These are phyloP conservation scores for Fusarium chuoi DNA, from an alignment of 2,329 filamentous ascomycete genomes.

Conservation along the genomic window DNA sequence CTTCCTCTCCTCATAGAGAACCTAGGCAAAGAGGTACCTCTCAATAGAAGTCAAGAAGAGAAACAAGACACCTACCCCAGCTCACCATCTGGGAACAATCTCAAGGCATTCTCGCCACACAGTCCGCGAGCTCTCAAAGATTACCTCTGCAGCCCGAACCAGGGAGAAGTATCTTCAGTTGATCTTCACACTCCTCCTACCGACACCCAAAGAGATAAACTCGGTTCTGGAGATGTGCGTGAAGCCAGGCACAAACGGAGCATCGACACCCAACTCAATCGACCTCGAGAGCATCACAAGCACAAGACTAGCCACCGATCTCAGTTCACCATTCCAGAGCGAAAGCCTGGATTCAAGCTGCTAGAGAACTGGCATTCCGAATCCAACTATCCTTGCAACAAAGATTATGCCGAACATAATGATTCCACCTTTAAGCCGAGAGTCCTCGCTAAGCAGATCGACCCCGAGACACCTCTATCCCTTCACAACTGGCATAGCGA, in stretches of 20 bases:
- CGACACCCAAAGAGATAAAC: neutral
- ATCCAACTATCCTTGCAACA: slow-evolving; percentile 21
- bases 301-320: neutral
- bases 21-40: neutral
- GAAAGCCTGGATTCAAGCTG: slow-evolving; percentile 4
- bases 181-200: slow-evolving; percentile 28
- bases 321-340: slow-evolving; percentile 8
- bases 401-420: slow-evolving; percentile 11
- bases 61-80: neutral
- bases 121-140: neutral
- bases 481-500: neutral
- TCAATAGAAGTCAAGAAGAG: neutral
- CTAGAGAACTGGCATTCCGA: neutral
- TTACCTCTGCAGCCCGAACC: slow-evolving; percentile 4
- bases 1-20: slow-evolving; percentile 31
- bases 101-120: neutral
- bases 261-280: neutral
- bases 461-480: neutral
- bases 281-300: neutral
- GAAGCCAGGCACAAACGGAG: neutral
- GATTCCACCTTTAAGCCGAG: neutral
- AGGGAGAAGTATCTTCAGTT: slow-evolving; percentile 11
- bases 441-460: slow-evolving; percentile 6
- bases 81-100: neutral
- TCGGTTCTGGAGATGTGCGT: neutral